Conservation (phyloP, 1,284 basidiomycete species). For the Pulchroboletus neoregius region DNA sequence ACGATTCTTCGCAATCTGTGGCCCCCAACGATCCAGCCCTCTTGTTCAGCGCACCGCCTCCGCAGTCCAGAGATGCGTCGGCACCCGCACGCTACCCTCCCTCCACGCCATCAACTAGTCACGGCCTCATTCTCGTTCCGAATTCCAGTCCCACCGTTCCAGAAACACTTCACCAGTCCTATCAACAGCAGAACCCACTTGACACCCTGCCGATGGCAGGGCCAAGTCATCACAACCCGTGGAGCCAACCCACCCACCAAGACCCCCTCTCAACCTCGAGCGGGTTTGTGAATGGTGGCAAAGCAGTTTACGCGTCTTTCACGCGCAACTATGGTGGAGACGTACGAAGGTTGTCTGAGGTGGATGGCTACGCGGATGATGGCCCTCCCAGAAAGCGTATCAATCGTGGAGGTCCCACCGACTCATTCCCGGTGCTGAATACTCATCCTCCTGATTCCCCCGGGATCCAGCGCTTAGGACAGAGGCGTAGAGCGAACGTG, state of each 20-base stretch:
- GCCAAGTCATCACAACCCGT: slow-evolving; percentile 35
- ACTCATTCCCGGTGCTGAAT: slow-evolving; percentile 22
- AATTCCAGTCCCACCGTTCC: slow-evolving; percentile 61
- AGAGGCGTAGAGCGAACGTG: slow-evolving; percentile 42
- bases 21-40: slow-evolving; percentile 23
- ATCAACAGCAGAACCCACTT: slow-evolving; percentile 33
- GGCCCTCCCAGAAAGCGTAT: slow-evolving; percentile 68
- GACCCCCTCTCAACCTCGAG: slow-evolving; percentile 62
- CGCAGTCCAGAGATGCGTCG: slow-evolving; percentile 57
- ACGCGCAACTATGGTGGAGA: slow-evolving; percentile 41
- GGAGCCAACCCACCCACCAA: slow-evolving; percentile 36
- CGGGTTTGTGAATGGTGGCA: slow-evolving; percentile 48
- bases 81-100: slow-evolving; percentile 40
- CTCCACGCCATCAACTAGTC: slow-evolving; percentile 33
- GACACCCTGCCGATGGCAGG: slow-evolving; percentile 45
- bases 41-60: slow-evolving; percentile 39
- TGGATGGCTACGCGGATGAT: slow-evolving; percentile 42
- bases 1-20: slow-evolving; percentile 35
- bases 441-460: slow-evolving; percentile 47
- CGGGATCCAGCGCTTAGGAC: slow-evolving; percentile 48
- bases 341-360: slow-evolving; percentile 34
- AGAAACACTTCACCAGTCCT: slow-evolving; percentile 36
- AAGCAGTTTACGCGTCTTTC: slow-evolving; percentile 45
- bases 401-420: slow-evolving; percentile 48
- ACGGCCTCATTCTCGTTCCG: slow-evolving; percentile 62